These are phyloP conservation scores for Lunularia cruciata DNA, from an alignment of 225 moss, liverwort and hornwort genomes.

Conservation along the genomic window DNA sequence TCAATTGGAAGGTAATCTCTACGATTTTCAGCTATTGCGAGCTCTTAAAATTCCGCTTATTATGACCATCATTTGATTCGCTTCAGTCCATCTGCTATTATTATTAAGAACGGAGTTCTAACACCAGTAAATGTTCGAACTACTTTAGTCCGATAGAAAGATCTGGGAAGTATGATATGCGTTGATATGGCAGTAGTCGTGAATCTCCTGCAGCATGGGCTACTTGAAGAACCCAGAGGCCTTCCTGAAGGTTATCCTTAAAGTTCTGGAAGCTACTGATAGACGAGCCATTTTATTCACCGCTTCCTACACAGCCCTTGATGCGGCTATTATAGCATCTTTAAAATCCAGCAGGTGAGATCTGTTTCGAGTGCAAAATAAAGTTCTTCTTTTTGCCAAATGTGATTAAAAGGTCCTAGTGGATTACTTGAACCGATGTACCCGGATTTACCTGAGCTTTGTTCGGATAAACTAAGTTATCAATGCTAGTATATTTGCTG, in stretches of 20 bases:
- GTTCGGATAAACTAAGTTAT: no score
- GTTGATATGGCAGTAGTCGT: background rate
- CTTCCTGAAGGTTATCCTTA: constrained; percentile 50
- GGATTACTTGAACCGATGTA: no score
- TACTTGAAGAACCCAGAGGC: constrained; percentile 54
- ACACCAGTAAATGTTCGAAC: no score
- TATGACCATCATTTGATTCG: background rate
- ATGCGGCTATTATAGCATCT: constrained; percentile 40
- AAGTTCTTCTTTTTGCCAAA: no score
- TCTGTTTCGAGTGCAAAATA: no score
- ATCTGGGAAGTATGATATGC: background rate
- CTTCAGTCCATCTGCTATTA: no score
- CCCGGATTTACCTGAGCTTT: no score
- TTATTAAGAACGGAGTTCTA: no score
- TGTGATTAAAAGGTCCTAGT: no score
- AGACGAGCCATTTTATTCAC: constrained; percentile 62
- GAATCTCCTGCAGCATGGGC: constrained; percentile 62
- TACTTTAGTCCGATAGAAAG: no score
- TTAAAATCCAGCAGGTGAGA: background rate
- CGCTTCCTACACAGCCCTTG: constrained; percentile 62
- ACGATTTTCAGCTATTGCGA: background rate
- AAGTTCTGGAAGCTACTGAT: constrained; percentile 47
- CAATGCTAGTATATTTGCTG: no score
- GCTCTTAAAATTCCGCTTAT: background rate
- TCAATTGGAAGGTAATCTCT: constrained; percentile 61